Base-by-base conservation (phyloP, 257 asterid genomes). In the Eucommia ulmoides region DNA sequence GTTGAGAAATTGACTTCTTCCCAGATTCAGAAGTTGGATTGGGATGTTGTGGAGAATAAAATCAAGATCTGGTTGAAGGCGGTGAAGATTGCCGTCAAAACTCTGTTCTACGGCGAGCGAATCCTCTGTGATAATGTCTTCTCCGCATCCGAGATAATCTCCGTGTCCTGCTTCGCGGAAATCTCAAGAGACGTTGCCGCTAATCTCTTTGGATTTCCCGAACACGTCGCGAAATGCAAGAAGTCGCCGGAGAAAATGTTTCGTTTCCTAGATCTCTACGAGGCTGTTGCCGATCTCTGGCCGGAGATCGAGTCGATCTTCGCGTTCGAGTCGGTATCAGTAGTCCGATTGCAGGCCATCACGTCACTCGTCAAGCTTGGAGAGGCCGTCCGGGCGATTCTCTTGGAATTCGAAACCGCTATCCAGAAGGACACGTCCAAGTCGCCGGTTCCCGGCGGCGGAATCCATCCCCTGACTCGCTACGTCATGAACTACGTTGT, bases 401-500 rank as follows among this genome's bases (percentile, higher is more conserved):
- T 88, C 12, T 22, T 56, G 15, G 85, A 88, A 58, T 83, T 88
- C 11, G 93, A 88, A 73, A 65, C 73, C 24, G 95, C 97, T 24
- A 81, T 88, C 56, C 81, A 77, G 64, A 83, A 83, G 66, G 95
- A 83, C 50, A 41, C 91, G 1, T 76, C 91, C 0, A 83, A 77
- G 52, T 33, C 48, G 6, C 8, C 80, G 3, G 64, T 75, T 2
- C 41, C 75, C 42, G 77, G 70, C 48, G 93, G 97, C 25, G 83
- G 76, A 0, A 71, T 83, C 9, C 97, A 88, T 42, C 97, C 97
- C 0, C 80, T 87, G 51, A 76, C 97, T 2, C 93, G 94, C 23
- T 87, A 87, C 69, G 97, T 83, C 56, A 87, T 87, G 97, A 88
- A 88, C 52, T 81, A 70, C 61, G 72, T 88, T 16, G 71, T 77